phyloP scores from a whole-genome alignment of 1,139 yeast genomes.

The Meyerozyma sp. region DNA sequence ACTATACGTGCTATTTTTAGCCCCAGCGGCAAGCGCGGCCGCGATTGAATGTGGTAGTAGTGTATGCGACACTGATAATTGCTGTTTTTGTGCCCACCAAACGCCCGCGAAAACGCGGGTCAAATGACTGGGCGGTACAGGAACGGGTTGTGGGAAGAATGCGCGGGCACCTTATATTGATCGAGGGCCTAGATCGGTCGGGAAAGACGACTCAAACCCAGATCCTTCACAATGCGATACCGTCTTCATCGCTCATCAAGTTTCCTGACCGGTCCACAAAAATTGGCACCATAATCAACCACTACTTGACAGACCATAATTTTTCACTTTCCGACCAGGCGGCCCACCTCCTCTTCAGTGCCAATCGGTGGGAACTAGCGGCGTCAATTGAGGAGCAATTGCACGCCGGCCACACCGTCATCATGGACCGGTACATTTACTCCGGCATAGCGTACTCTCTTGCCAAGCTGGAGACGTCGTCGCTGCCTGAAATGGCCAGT shows the following conservation, averaged over 20 bases:
- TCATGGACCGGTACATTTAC: conserved; percentile 83
- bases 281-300: conserved; percentile 74
- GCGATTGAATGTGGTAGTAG: not conserved
- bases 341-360: conserved; percentile 83
- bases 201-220: conserved; percentile 90
- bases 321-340: conserved; percentile 63
- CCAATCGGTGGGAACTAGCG: conserved; percentile 88
- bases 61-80: not conserved
- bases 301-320: conserved; percentile 53
- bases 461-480: conserved; percentile 48
- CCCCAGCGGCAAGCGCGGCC: not conserved
- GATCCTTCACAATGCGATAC: conserved; percentile 19
- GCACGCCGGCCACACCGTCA: conserved; percentile 50
- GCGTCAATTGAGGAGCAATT: conserved; percentile 43
- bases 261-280: conserved; percentile 86
- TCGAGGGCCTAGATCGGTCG: conserved; percentile 93
- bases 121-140: not conserved
- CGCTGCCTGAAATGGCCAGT: conserved; percentile 42
- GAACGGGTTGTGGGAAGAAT: not conserved
- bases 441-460: conserved; percentile 91
- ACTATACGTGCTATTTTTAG: too few species aligned
- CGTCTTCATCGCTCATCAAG: conserved; percentile 48
- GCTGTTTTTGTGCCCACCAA: not conserved
- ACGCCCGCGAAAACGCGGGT: too few species aligned
- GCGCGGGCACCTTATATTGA: conserved; percentile 70